These are phyloP conservation scores for Modicella reniformis DNA, from an alignment of 371 early-diverging fungal genomes.

Conservation along the genomic window DNA sequence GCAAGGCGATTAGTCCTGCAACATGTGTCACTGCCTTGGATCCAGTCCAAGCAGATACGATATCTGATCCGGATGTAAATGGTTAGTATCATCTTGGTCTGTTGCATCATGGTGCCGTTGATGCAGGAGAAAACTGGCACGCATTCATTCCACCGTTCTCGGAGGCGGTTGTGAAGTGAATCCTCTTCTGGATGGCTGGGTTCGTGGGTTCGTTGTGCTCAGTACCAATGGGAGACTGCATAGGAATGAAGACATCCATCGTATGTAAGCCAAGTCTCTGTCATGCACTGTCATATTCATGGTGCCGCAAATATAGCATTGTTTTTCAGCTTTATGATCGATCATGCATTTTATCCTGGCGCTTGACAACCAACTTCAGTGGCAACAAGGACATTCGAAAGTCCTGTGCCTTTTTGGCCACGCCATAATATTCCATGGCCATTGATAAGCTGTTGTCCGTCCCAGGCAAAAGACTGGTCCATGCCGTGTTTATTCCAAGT, in stretches of 20 bases:
- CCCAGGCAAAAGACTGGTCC: conserved; percentile 58
- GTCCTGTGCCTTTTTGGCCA: conserved; percentile 75
- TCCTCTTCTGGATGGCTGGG: conserved; percentile 65
- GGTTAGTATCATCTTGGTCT: conserved; percentile 70
- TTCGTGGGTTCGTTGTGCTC: conserved; percentile 67
- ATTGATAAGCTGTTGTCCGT: conserved; percentile 18
- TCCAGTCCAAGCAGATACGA: conserved; percentile 73
- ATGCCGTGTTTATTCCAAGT: conserved; percentile 72
- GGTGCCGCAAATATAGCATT: background rate
- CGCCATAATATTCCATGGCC: conserved; percentile 78
- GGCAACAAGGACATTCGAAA: conserved; percentile 49
- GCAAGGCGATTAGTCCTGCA: conserved; percentile 44
- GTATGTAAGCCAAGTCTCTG: background rate
- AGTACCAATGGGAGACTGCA: conserved; percentile 67
- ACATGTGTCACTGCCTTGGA: conserved; percentile 51
- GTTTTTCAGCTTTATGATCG: conserved; percentile 39
- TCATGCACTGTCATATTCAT: background rate
- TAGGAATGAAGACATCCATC: no score
- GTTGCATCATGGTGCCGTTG: conserved; percentile 86
- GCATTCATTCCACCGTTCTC: conserved; percentile 80
- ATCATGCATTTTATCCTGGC: conserved; percentile 28
- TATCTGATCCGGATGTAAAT: conserved; percentile 81
- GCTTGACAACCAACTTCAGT: conserved; percentile 56
- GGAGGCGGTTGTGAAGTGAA: conserved; percentile 69
- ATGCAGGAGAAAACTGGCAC: conserved; percentile 87